Evolutionary conservation across 2,329 filamentous ascomycete genomes (phyloP), one percentile per base, ranked within the genome.

Genomic region (Massarina eburnea): DNA sequence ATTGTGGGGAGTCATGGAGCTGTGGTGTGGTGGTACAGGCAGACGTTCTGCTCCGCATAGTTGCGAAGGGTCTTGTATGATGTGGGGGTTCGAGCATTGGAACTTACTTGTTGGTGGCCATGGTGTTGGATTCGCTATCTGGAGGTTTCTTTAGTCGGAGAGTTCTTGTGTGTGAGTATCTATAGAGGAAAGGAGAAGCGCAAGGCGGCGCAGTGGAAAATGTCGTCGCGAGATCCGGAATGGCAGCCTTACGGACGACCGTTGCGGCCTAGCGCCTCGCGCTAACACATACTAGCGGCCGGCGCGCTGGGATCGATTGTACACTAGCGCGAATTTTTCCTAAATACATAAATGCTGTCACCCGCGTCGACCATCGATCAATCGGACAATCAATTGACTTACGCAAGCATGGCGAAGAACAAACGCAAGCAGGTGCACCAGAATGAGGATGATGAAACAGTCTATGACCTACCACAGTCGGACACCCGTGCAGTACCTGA

Each of bases 371-470:
- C n/a, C n/a, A n/a, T n/a, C n/a, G n/a, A n/a, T n/a, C n/a, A n/a
- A n/a, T n/a, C n/a, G n/a, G n/a, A n/a, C n/a, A n/a, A n/a, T n/a
- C n/a, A n/a, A n/a, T n/a, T n/a, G n/a, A n/a, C 34, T 8, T 3
- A 30, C 6, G 27, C 12, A 14, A 14, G 5, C 12, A 14, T 14
- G 27, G 27, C 27, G 27, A 37, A 62, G 60, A 64, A n/a, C n/a
- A n/a, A 64, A 43, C 52, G 59, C 18, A 64, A 61, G 48, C 48
- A 50, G n/a, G 38, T 55, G 6, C 52, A 58, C 34, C 52, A 59
- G 26, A 46, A 36, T 30, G 41, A n/a, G n/a, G n/a, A n/a, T n/a
- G n/a, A n/a, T n/a, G n/a, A n/a, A n/a, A n/a, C 22, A 6, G n/a
- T 22, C 3, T 14, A 19, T 6, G 36, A 39, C 17, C 2, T 33